phyloP scores from a whole-genome alignment of 805 yeast genomes.

The Lipomyces oligophaga region DNA sequence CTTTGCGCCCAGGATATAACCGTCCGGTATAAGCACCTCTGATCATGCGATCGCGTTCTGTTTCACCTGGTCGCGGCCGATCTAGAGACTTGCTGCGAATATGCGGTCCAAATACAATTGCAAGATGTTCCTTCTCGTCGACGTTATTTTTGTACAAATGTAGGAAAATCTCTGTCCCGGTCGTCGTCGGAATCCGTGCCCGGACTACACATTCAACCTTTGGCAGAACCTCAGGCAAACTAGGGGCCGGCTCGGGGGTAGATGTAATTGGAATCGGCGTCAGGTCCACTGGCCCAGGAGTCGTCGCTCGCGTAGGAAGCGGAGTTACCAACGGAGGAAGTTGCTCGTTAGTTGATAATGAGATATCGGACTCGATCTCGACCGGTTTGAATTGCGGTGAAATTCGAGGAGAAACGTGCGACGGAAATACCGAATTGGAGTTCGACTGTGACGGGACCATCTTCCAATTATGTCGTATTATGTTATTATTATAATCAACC shows the following conservation, averaged over 20 bases:
- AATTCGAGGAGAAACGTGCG: constrained; percentile 25
- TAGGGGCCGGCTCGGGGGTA: constrained; percentile 16
- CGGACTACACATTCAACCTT: constrained; percentile 82
- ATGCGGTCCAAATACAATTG: constrained; percentile 93
- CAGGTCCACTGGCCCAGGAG: too few relatives aligned
- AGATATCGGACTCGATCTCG: constrained; percentile 4
- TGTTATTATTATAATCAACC: too few relatives aligned
- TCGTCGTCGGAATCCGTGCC: constrained; percentile 94
- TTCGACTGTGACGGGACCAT: too few relatives aligned
- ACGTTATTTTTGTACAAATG: constrained; percentile 82
- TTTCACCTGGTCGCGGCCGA: constrained; percentile 57
- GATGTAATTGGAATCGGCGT: constrained; percentile 20
- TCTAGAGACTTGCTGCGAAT: constrained; percentile 75
- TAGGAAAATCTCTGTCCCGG: constrained; percentile 88
- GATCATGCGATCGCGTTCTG: constrained; percentile 94
- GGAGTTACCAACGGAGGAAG: constrained; percentile 27
- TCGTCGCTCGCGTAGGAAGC: constrained; percentile 16
- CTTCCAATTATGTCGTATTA: too few relatives aligned
- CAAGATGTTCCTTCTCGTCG: constrained; percentile 91
- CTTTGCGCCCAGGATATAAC: constrained; percentile 76
- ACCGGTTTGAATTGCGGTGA: constrained; percentile 6
- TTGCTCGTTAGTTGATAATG: constrained; percentile 11
- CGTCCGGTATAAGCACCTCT: constrained; percentile 95
- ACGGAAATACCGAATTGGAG: constrained; percentile 18
- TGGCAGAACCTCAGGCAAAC: constrained; percentile 49